Evolutionary conservation across 352 stramenopile species (phyloP), one percentile per base, ranked within the genome.

Genomic region (Pythium dissimile): DNA sequence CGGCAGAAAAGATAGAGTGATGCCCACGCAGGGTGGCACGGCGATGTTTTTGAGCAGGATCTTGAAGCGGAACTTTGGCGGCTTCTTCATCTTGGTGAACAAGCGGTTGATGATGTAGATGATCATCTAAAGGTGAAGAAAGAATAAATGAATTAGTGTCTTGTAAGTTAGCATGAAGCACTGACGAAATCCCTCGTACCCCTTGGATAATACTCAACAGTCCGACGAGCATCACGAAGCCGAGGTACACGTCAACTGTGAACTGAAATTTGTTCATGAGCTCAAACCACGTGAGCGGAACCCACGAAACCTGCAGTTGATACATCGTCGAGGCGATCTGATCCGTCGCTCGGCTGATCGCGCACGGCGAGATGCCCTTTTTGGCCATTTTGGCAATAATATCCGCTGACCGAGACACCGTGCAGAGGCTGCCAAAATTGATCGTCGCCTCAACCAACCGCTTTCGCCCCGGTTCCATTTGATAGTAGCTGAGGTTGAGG

Each of bases 231-330:
- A 78, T 89, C 64, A 98, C 98, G 52, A 98, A 96, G 8, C 96
- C 66, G 13, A 98, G 71, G 59, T 99, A 99, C 3, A 99, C 86
- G 56, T 92, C 81, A 23, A 86, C 80, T 0, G 81, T 87, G 64
- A 99, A 98, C 69, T 98, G 87, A 66, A 99, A 99, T 8, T 81
- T 70, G 59, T 99, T 99, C 47, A 99, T 87, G 39, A 98, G 75
- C 53, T 94, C 85, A 44, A 97, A 97, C 94, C 94, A 98, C 37
- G 73, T 64, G 1, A 98, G 70, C n/a, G 92, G 74, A 31, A 86
- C 76, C 75, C 89, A 98, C 2, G 73, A 81, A 3, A 99, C 77
- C 41, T 96, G 76, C 46, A 98, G 66, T 21, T 72, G 67, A 64
- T 98, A 98, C 10, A 71, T 73, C 5, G 72, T 76, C 0, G 80